Evolutionary conservation across 176 grass and related monocot genomes (phyloP).

Genomic region (Paspalum vaginatum): DNA sequence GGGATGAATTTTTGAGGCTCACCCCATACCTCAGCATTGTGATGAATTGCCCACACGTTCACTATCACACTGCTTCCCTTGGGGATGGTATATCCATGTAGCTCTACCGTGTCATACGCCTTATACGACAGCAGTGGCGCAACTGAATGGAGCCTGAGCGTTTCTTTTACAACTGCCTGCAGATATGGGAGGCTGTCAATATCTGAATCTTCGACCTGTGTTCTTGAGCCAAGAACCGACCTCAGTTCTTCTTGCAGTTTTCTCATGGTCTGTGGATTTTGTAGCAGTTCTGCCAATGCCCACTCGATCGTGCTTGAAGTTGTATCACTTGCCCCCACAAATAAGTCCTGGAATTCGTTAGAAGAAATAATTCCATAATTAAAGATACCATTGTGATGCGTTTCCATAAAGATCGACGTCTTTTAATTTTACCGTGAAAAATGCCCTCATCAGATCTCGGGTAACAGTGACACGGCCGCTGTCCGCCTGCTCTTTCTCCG

Average conservation of each 20-base stretch:
- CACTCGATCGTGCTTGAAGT: slow-evolving; percentile 31
- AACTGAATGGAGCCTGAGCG: neutral
- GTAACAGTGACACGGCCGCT: neutral
- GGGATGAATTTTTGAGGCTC: slow-evolving; percentile 39
- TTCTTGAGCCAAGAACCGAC: neutral
- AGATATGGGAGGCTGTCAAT: slow-evolving; percentile 36
- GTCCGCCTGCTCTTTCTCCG: neutral
- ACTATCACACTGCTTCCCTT: slow-evolving; percentile 14
- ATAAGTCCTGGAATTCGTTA: slow-evolving; percentile 31
- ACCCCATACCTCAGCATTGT: slow-evolving; percentile 19
- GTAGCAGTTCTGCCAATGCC: slow-evolving; percentile 43
- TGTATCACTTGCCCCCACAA: slow-evolving; percentile 25
- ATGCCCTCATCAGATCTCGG: slow-evolving; percentile 1
- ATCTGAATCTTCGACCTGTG: neutral
- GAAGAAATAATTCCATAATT: neutral
- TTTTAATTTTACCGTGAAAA: slow-evolving; percentile 52
- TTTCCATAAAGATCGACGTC: too few relatives aligned
- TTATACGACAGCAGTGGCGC: neutral
- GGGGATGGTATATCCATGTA: slow-evolving; percentile 34
- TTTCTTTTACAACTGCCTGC: slow-evolving; percentile 37
- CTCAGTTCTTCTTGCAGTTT: slow-evolving; percentile 18
- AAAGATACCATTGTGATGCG: too few relatives aligned
- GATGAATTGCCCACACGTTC: slow-evolving; percentile 52
- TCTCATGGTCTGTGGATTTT: neutral
- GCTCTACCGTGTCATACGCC: slow-evolving; percentile 6